Base-by-base conservation (phyloP, 768 basidiomycete genomes). In the Coprinopsis cinerea region DNA sequence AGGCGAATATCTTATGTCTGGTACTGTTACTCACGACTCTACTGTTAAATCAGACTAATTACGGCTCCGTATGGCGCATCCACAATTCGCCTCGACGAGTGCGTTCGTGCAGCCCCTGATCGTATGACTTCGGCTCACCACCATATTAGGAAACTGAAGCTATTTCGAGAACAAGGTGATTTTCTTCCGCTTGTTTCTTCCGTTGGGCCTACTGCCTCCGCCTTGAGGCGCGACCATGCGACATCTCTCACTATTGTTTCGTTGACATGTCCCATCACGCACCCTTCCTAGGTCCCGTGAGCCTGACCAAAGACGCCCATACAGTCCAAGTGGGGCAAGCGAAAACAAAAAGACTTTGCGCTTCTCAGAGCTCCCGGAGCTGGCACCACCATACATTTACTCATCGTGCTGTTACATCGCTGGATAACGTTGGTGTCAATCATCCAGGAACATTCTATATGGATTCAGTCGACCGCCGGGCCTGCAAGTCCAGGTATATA, bases 1-100 rank as follows among this genome's bases (percentile, higher is more conserved):
- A 3, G 90, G 90, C 32, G 88, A 90, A 62, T 72, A 77, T 57
- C 64, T 92, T 37, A 82, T 90, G 79, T 67, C 69, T n/a, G 73
- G 74, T 51, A 45, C 44, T n/a, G 11, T 27, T 23, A 27, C n/a
- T 5, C 27, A 28, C n/a, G 17, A 4, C 17, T 11, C 17, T 32
- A 20, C 44, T 45, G 20, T 32, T n/a, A 28, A 45, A 32, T 45
- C 44, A n/a, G 44, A 45, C 13, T 45, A 23, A 32, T 32, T 15
- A 43, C 37, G 30, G 9, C 30, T n/a, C 30, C 30, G 9, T n/a
- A 34, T n/a, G n/a, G n/a, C n/a, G n/a, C n/a, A n/a, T n/a, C n/a
- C n/a, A n/a, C n/a, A n/a, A 39, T 39, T 39, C 6, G 36, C 7
- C 17, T 18, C n/a, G n/a, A 43, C 5, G 11, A 26, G 20, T 20